Base-by-base conservation (phyloP, 805 yeast species). In the Isabelozyma pseudorhagii region DNA sequence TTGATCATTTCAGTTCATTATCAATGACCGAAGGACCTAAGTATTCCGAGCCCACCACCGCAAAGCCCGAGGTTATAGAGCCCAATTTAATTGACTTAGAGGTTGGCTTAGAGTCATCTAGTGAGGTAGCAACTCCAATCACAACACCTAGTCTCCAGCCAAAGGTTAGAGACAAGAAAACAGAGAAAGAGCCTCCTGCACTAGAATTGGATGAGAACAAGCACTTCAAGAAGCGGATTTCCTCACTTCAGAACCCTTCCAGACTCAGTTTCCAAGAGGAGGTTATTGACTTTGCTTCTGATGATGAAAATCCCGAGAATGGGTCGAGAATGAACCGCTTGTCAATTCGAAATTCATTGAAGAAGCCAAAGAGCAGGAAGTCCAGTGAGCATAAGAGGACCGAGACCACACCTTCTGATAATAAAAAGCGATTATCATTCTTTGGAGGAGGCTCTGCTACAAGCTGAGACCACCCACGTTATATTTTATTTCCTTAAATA, bases 251-350 rank as follows among this genome's bases (percentile, higher is more conserved):
- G 45, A 55, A 59, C 14, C 72, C 71, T 4, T 57, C 63, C 8
- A 65, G 56, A 42, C 54, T 72, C 39, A 64, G 57, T 27, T 67
- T 73, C 29, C 71, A 71, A 51, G 78, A 74, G 54, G 76, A 74
- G 51, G 75, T 73, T 3, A 67, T 74, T 49, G 78, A 74, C 54
- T 74, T 72, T 64, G 78, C 73, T 1, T 71, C 77, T 10, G 79
- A 74, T 52, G 78, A 74, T 53, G 79, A 74, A 48, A 69, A 67
- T 48, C 71, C 71, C 1, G 69, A 60, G 7, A 62, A 66, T 45
- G 62, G 62, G 13, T 67, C 74, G 1, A 58, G 58, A 21, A 68
- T 74, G 77, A 74, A 61, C 55, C 55, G 79, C 14, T 56, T 74
- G 34, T 64, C 75, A 10, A 74, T 74, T 40, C 57, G 79, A 48